Conservation (phyloP, 495 filamentous ascomycete species). For the Neurospora sp. region DNA sequence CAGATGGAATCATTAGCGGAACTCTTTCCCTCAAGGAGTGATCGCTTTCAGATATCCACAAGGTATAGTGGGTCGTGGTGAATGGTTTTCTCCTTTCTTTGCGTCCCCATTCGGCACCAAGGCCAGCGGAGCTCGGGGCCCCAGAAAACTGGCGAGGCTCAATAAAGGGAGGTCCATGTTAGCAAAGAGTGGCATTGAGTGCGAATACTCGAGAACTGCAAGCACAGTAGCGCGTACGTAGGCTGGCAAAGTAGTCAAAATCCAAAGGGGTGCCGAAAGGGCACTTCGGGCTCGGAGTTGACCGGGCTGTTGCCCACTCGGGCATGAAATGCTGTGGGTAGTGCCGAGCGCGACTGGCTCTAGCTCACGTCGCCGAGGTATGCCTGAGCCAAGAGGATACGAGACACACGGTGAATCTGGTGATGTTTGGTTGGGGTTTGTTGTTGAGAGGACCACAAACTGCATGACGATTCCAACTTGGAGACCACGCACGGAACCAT, state of each 20-base stretch:
- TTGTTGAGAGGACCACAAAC: neutral
- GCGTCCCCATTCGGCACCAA: neutral
- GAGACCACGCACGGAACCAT: neutral
- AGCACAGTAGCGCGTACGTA: neutral
- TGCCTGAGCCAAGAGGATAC: neutral
- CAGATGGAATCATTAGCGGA: neutral
- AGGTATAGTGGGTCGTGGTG: neutral
- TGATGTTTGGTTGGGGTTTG: neutral
- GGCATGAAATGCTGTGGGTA: neutral
- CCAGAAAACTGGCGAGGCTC: neutral
- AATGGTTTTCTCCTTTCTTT: neutral
- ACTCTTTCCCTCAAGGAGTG: neutral
- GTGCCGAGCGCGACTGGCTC: neutral
- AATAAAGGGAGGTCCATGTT: neutral
- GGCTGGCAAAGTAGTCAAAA: neutral
- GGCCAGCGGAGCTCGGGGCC: neutral
- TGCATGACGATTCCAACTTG: neutral
- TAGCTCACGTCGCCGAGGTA: neutral
- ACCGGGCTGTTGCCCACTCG: neutral
- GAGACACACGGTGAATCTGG: neutral
- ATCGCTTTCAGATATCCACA: neutral
- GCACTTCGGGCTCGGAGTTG: neutral
- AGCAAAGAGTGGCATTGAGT: neutral
- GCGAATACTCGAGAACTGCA: neutral
- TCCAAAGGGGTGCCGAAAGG: neutral